A percentile compares a stretch with the other conserved stretches of the same genome.
phyloP scores from a whole-genome alignment of 2,329 filamentous ascomycete species.

The Fusarium sublunatum region DNA sequence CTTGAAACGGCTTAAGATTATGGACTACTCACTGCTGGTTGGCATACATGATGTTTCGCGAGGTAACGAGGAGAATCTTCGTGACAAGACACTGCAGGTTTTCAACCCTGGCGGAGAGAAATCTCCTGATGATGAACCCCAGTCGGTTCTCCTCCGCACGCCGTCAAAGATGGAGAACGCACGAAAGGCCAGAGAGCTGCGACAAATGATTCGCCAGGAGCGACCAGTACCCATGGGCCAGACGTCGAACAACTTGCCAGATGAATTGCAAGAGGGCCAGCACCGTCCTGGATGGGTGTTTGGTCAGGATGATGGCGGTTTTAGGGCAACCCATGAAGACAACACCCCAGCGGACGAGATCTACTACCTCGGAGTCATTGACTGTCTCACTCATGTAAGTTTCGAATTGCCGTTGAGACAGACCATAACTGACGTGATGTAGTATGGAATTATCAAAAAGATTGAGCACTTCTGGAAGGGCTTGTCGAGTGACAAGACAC shows the following conservation, averaged over 20 bases:
- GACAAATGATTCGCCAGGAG: conserved; percentile 92
- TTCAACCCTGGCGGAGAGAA: conserved; percentile 87
- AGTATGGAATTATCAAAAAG: conserved; percentile 96
- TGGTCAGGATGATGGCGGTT: conserved; percentile 93
- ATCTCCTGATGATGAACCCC: conserved; percentile 66
- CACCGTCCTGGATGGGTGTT: conserved; percentile 81
- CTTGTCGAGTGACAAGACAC: conserved; percentile 80
- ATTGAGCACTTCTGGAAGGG: conserved; percentile 98
- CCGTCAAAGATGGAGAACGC: conserved; percentile 93
- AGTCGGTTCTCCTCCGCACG: conserved; percentile 80
- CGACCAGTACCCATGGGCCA: conserved; percentile 93
- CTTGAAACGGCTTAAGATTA: conserved; percentile 89
- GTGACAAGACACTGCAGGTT: conserved; percentile 88
- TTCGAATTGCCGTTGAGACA: neutral
- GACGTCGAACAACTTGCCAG: conserved; percentile 85
- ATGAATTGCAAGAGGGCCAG: conserved; percentile 82
- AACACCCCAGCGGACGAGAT: conserved; percentile 87
- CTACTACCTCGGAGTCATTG: conserved; percentile 98
- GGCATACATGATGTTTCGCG: conserved; percentile 91
- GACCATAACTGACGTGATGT: conserved; percentile 44
- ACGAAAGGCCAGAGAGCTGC: conserved; percentile 88
- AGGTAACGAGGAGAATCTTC: conserved; percentile 95
- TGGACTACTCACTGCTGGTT: conserved; percentile 97
- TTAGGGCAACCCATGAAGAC: conserved; percentile 92
- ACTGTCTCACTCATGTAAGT: conserved; percentile 95